Evolutionary conservation across 805 yeast genomes (phyloP), one percentile per base, ranked within the genome.

Genomic region (Ogataea pignaliae): DNA sequence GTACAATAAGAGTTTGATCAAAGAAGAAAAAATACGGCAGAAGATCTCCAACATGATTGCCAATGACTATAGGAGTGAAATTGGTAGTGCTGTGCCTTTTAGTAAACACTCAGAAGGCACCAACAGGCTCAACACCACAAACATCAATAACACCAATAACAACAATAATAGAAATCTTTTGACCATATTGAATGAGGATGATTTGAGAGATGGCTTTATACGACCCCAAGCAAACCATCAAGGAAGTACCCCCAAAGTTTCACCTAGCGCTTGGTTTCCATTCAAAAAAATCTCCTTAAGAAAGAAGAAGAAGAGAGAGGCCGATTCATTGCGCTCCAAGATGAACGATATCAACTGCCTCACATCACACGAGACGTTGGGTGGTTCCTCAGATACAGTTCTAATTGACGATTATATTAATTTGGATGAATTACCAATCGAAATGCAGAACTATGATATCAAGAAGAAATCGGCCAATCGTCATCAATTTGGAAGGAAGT

Each of bases 361-460:
- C 3, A 8, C 29, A 3, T 40, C 43, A 29, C 21, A 14, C 12
- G 34, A 12, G 47, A 46, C 28, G 15, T 14, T 42, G 17, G 46
- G 39, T 26, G 12, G 34, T 14, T 14, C 39, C 7, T 15, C 39
- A 3, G 21, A 29, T 16, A 60, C 66, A 1, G 51, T 53, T 14
- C 55, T 58, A 1, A 63, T 63, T 8, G 68, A 63, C 44, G 65
- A 63, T 39, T 56, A 57, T 40, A 45, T 50, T 14, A 60, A 48
- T 28, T 36, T 57, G 1, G 59, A 56, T 33, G 61, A 56, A 21
- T 37, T 57, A 32, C 65, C 66, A 2, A 55, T 61, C 10, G 67
- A 63, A 41, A 35, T 55, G 17, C 64, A 62, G 28, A 44, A 48
- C 32, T 36, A 15, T n/a, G 15, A 28, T 11, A n/a, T 16, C 18